Percentiles rank a stretch among this genome's conserved stretches.
Evolutionary conservation across 805 yeast genomes (phyloP).

Genomic region (Wickerhamiella galacta): DNA sequence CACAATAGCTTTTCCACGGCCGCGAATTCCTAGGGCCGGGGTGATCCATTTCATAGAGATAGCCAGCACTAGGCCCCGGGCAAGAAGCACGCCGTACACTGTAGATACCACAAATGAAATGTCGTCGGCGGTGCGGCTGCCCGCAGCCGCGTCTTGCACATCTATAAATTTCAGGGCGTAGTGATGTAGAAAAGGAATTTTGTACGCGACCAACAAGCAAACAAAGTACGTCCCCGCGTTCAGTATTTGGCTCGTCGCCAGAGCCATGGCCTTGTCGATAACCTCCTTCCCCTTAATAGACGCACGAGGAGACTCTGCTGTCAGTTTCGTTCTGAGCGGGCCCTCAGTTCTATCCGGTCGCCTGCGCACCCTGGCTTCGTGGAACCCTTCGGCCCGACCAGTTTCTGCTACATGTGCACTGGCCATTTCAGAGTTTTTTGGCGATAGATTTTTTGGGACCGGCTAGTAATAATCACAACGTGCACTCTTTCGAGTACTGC

Average conservation of each 20-base stretch:
- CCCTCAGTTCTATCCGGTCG: no score
- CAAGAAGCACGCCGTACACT: constrained; percentile 2
- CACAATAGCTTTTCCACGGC: constrained; percentile 33
- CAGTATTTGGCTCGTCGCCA: constrained; percentile 2
- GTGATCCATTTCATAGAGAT: constrained; percentile 5
- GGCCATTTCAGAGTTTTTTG: no score
- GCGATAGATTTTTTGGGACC: no score
- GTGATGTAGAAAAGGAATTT: not conserved
- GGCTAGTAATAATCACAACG: no score
- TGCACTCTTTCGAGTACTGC: no score
- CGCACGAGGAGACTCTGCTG: no score
- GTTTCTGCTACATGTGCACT: no score
- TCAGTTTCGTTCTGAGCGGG: no score
- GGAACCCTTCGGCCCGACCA: no score
- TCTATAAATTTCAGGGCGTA: constrained; percentile 1
- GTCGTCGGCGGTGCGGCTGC: not conserved
- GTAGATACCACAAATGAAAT: constrained; percentile 1
- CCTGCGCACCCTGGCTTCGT: no score
- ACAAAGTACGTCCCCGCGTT: constrained; percentile 3
- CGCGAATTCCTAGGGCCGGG: constrained; percentile 24
- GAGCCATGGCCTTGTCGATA: not conserved
- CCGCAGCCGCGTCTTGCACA: constrained; percentile 1
- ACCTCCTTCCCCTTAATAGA: no score
- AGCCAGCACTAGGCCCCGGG: constrained; percentile 6
- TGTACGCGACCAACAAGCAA: constrained; percentile 1